A percentile compares a stretch with the other conserved stretches of the same genome.
phyloP scores from a whole-genome alignment of 1,284 basidiomycete genomes.

The Abortiporus biennis region DNA sequence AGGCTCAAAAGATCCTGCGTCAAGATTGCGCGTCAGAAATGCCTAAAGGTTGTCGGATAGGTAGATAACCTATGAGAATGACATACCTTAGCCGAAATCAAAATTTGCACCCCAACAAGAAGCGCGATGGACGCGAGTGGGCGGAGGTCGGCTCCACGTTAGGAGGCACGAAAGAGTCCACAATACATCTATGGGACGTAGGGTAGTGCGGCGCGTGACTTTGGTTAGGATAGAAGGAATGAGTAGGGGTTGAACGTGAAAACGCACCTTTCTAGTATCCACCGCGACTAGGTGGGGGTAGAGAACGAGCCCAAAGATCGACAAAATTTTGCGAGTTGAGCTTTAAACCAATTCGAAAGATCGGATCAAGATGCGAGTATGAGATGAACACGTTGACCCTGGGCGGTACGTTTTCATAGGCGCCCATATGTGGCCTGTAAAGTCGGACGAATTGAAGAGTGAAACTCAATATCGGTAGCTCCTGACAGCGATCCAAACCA shows the following conservation, averaged over 20 bases:
- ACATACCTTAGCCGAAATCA: constrained; percentile 46
- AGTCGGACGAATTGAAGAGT: no score
- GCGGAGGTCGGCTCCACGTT: constrained; percentile 63
- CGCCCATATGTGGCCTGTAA: no score
- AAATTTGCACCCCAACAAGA: constrained; percentile 59
- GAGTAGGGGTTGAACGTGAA: background rate
- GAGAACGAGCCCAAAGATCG: background rate
- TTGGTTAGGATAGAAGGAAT: background rate
- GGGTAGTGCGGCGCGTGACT: background rate
- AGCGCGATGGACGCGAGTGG: constrained; percentile 66
- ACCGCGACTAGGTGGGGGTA: constrained; percentile 4
- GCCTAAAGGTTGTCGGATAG: constrained; percentile 10
- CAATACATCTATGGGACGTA: background rate
- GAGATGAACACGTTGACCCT: constrained; percentile 5
- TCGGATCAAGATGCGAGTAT: constrained; percentile 13
- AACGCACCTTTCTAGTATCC: background rate
- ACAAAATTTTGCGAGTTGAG: background rate
- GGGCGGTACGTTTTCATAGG: constrained; percentile 4
- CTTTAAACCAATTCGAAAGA: constrained; percentile 11
- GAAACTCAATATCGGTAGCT: no score
- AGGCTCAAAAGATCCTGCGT: constrained; percentile 24
- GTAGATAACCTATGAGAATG: background rate
- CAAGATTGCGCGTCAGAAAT: constrained; percentile 6
- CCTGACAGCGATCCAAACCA: no score
- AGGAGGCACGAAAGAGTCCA: constrained; percentile 32